phyloP scores from a whole-genome alignment of 2,329 filamentous ascomycete species.

The Colletotrichum magnum region DNA sequence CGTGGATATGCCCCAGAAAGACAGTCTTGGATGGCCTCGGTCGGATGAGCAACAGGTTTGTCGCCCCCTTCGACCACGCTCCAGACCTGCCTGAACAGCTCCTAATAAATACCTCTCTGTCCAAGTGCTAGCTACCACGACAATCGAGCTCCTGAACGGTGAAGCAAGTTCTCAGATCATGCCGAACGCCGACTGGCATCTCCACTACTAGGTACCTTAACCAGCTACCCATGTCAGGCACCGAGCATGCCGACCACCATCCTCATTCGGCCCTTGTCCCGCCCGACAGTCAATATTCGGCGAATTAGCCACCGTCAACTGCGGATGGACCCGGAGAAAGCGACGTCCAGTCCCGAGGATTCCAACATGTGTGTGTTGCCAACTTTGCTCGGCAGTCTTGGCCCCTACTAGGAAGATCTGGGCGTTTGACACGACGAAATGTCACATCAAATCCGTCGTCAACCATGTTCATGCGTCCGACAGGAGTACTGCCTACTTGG shows the following conservation, averaged over 20 bases:
- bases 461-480: not conserved
- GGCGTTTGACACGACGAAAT: not conserved
- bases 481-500: not conserved
- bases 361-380: not conserved
- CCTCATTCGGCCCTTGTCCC: not conserved
- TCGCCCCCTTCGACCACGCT: no score
- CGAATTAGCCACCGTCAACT: no score
- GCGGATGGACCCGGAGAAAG: no score
- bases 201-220: conserved; percentile 6
- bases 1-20: no score
- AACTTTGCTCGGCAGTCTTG: not conserved
- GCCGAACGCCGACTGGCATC: not conserved
- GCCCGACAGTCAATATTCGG: not conserved
- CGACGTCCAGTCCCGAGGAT: not conserved
- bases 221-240: conserved; percentile 7
- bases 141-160: no score
- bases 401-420: not conserved
- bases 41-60: no score
- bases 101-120: no score
- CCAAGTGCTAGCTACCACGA: no score
- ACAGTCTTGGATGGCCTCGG: no score
- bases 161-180: not conserved
- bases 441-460: not conserved
- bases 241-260: not conserved
- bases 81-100: no score